phyloP scores from a whole-genome alignment of 2,329 filamentous ascomycete genomes.

The Curvularia spicifera region DNA sequence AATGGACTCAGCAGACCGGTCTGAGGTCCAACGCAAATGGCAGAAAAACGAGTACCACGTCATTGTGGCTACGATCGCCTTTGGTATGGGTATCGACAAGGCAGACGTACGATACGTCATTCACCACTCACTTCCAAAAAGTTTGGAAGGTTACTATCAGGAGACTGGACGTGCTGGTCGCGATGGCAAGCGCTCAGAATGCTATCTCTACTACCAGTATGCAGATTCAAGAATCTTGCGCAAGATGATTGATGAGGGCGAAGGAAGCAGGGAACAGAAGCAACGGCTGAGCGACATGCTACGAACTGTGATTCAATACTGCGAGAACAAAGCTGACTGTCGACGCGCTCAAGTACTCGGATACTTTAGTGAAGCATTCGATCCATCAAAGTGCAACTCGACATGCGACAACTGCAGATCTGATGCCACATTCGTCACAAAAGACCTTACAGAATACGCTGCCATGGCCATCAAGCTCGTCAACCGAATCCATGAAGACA shows the following conservation, averaged over 20 bases:
- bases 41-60: slow-evolving; percentile 80
- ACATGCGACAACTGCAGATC: slow-evolving; percentile 91
- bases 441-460: slow-evolving; percentile 80
- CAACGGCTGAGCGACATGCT: slow-evolving; percentile 85
- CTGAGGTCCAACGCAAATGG: slow-evolving; percentile 78
- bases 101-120: slow-evolving; percentile 95
- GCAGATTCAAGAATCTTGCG: slow-evolving; percentile 75
- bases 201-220: slow-evolving; percentile 88
- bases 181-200: slow-evolving; percentile 85
- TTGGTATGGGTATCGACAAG: slow-evolving; percentile 99
- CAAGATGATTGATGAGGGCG: slow-evolving; percentile 82
- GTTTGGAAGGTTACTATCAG: slow-evolving; percentile 96
- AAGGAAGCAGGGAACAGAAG: slow-evolving; percentile 79
- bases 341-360: slow-evolving; percentile 83
- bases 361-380: slow-evolving; percentile 93
- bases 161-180: slow-evolving; percentile 94
- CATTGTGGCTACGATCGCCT: slow-evolving; percentile 97
- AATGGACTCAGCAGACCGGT: slow-evolving; percentile 72
- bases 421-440: slow-evolving; percentile 70
- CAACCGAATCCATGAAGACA: slow-evolving; percentile 60
- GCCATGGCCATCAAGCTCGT: slow-evolving; percentile 73
- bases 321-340: slow-evolving; percentile 87
- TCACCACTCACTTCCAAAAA: slow-evolving; percentile 91
- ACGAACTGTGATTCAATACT: slow-evolving; percentile 82
- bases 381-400: slow-evolving; percentile 70